Conservation (phyloP, 2,329 filamentous ascomycete genomes). For the Esteya vermicola region DNA sequence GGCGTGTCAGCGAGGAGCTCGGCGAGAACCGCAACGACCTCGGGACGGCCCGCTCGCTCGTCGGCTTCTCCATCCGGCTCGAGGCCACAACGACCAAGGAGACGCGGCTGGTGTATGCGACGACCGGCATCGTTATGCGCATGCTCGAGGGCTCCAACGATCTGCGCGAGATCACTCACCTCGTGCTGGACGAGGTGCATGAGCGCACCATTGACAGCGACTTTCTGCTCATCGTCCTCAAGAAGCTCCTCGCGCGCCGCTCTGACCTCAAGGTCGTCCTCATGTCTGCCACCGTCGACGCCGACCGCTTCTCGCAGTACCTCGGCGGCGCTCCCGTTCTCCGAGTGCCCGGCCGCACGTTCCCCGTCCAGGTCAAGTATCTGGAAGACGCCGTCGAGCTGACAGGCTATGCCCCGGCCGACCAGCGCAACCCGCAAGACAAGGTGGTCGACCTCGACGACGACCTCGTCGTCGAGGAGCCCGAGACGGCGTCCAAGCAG, state of each 20-base stretch:
- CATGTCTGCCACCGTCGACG: slow-evolving; percentile 96
- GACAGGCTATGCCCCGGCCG: slow-evolving; percentile 58
- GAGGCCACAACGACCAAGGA: slow-evolving; percentile 74
- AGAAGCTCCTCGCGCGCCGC: slow-evolving; percentile 61
- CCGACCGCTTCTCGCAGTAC: slow-evolving; percentile 80
- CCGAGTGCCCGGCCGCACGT: slow-evolving; percentile 84
- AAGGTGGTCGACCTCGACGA: slow-evolving; percentile 51
- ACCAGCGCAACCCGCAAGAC: slow-evolving; percentile 29
- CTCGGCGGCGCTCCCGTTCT: slow-evolving; percentile 74
- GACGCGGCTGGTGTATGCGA: slow-evolving; percentile 82
- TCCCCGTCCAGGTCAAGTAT: slow-evolving; percentile 76
- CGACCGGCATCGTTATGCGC: slow-evolving; percentile 84
- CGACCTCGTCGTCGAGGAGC: slow-evolving; percentile 35
- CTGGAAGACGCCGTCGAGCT: slow-evolving; percentile 86
- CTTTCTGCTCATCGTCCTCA: slow-evolving; percentile 83
- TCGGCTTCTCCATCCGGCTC: slow-evolving; percentile 87
- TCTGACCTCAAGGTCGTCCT: slow-evolving; percentile 82
- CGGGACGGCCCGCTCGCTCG: slow-evolving; percentile 67
- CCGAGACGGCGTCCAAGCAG: slow-evolving; percentile 34
- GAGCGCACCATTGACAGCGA: slow-evolving; percentile 95
- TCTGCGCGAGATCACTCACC: slow-evolving; percentile 76
- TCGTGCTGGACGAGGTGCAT: slow-evolving; percentile 95
- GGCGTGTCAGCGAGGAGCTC: slow-evolving; percentile 86
- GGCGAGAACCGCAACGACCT: slow-evolving; percentile 73
- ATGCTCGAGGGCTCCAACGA: slow-evolving; percentile 89